Base-by-base conservation (phyloP, 1,139 yeast species). In the Candida neerlandica region DNA sequence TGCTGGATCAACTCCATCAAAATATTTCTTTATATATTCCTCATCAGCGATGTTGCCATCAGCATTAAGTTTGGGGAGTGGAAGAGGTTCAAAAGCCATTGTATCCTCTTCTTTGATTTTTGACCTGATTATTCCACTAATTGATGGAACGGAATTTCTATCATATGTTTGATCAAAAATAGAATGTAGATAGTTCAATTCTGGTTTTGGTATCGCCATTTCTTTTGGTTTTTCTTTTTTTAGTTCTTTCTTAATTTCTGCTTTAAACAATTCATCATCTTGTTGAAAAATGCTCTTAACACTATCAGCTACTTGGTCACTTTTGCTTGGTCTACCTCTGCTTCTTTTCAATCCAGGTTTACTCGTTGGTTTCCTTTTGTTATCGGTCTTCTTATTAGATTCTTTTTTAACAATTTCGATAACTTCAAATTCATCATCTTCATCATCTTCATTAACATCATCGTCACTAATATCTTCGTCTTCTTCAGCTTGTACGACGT, bases 271-370 rank as follows among this genome's bases (percentile, higher is more conserved):
- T 39, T 53, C 58, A 44, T 67, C 71, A 47, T 70, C 75, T 51
- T 59, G 56, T 33, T 60, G 71, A 48, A 73, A 73, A 6, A 73
- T 72, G 55, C 75, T 70, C 47, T 68, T 63, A n/a, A 73, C 65
- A 38, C 63, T 59, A 7, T 68, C 67, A 4, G 66, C 56, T 6
- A 71, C 67, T n/a, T 55, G 58, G 18, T 64, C 71, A n/a, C 71
- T 62, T 41, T 67, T 72, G 33, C 71, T 63, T 6, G 76, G 76
- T 44, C 77, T 56, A 1, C 77, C 77, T 2, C 64, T 67, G 42
- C 52, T 59, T 26, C 27, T 39, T 14, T 39, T 39, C 19, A 27
- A n/a, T 1, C 23, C 14, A 3, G 32, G 19, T 5, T 26, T 4
- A 16, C 33, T 14, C 15, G 14, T 15, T 26, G n/a, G 21, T 27